Percentiles rank a stretch among this genome's conserved stretches.
These are phyloP conservation scores for Neofusicoccum sp. DNA, from an alignment of 2,329 filamentous ascomycete species.

Conservation along the genomic window DNA sequence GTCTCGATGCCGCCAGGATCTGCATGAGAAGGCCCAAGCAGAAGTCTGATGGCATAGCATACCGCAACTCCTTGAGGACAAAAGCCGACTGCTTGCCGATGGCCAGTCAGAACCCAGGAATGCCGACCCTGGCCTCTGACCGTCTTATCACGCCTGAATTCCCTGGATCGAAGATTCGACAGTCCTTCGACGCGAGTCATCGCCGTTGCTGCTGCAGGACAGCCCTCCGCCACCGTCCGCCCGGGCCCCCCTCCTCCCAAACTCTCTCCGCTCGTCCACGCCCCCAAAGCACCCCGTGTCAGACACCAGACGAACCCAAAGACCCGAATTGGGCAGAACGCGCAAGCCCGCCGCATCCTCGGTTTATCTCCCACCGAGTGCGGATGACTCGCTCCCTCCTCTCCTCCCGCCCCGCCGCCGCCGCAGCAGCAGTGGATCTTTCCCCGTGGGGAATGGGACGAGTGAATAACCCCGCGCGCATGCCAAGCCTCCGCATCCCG, in stretches of 20 bases:
- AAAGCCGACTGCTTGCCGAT: neutral
- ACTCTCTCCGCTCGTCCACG: neutral
- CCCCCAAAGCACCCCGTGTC: neutral
- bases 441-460: neutral
- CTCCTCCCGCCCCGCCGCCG: neutral
- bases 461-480: neutral
- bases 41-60: neutral
- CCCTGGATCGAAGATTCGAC: slow-evolving; percentile 7
- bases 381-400: neutral
- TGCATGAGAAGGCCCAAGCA: neutral
- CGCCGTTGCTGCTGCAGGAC: neutral
- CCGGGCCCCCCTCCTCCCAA: neutral
- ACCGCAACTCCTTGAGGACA: neutral
- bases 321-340: neutral
- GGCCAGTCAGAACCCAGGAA: neutral
- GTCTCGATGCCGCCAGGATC: neutral
- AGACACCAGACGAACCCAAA: neutral
- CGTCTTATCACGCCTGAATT: neutral
- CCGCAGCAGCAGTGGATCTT: neutral
- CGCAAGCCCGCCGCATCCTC: neutral
- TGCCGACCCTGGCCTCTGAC: neutral
- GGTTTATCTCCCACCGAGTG: neutral
- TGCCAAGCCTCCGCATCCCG: neutral
- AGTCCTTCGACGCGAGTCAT: slow-evolving; percentile 13
- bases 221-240: neutral